phyloP scores from a whole-genome alignment of 2,329 filamentous ascomycete genomes.

The Epichloe sylvatica region DNA sequence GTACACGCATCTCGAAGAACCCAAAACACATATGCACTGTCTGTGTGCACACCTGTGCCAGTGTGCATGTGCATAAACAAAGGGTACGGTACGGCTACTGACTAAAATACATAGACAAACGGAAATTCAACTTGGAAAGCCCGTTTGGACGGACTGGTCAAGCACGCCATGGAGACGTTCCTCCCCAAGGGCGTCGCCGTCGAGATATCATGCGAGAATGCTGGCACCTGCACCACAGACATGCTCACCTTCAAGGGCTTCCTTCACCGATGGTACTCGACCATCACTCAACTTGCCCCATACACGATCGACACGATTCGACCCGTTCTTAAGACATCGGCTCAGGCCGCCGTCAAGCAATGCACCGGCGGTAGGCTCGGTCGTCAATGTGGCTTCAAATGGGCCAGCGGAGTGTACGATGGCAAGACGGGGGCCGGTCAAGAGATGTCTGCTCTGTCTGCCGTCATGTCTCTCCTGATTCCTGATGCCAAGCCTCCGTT shows the following conservation, averaged over 20 bases:
- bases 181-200: conserved; percentile 43
- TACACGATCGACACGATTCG: conserved; percentile 36
- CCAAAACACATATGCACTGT: no score
- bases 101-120: conserved; percentile 24
- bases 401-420: conserved; percentile 37
- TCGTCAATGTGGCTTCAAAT: conserved; percentile 40
- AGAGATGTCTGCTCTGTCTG: conserved; percentile 43
- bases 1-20: conserved; percentile 8
- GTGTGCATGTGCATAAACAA: not conserved
- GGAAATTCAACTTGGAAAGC: conserved; percentile 36
- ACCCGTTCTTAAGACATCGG: conserved; percentile 37
- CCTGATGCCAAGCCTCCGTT: conserved; percentile 25
- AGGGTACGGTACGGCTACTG: not conserved
- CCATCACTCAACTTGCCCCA: conserved; percentile 39
- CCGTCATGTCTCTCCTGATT: conserved; percentile 39
- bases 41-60: no score
- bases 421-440: conserved; percentile 44
- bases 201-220: conserved; percentile 46
- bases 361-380: conserved; percentile 37
- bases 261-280: conserved; percentile 41
- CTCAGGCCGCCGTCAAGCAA: conserved; percentile 38
- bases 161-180: conserved; percentile 29
- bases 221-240: conserved; percentile 44
- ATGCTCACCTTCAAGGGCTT: conserved; percentile 51
- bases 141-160: conserved; percentile 28